phyloP scores from a whole-genome alignment of 805 yeast species.

The Lipomyces yamanashiensis region DNA sequence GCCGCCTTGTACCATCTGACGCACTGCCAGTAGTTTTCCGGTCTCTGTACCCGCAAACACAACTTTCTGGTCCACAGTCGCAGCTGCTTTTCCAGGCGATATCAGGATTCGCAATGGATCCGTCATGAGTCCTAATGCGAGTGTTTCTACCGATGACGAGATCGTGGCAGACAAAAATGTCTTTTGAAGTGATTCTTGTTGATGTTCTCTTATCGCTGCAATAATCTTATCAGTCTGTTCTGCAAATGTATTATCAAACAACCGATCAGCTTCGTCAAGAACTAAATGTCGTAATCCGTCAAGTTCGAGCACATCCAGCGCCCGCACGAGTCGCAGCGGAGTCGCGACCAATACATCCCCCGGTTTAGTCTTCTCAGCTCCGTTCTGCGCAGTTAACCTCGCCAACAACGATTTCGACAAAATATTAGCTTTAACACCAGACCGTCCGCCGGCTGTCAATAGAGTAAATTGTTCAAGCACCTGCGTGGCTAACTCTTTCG shows the following conservation, averaged over 20 bases:
- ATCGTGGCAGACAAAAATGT: slow-evolving; percentile 94
- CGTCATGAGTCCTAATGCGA: slow-evolving; percentile 82
- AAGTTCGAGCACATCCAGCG: slow-evolving; percentile 61
- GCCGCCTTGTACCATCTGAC: slow-evolving; percentile 81
- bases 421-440: slow-evolving; percentile 51
- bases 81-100: slow-evolving; percentile 75
- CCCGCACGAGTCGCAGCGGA: slow-evolving; percentile 84
- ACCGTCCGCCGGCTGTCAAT: slow-evolving; percentile 53
- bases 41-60: slow-evolving; percentile 90
- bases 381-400: slow-evolving; percentile 61
- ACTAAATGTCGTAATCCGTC: slow-evolving; percentile 74
- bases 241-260: slow-evolving; percentile 84
- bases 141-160: slow-evolving; percentile 88
- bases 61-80: slow-evolving; percentile 78
- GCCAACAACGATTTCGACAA: slow-evolving; percentile 36
- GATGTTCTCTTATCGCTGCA: slow-evolving; percentile 45
- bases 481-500: slow-evolving; percentile 91
- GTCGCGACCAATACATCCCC: slow-evolving; percentile 80
- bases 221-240: slow-evolving; percentile 89
- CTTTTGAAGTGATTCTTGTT: slow-evolving; percentile 55
- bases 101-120: slow-evolving; percentile 85
- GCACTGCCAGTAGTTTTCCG: slow-evolving; percentile 89
- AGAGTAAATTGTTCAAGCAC: slow-evolving; percentile 70
- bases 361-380: slow-evolving; percentile 50
- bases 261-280: slow-evolving; percentile 94